Conservation (phyloP, 768 basidiomycete genomes). For the Xerocomus potaroensis region DNA sequence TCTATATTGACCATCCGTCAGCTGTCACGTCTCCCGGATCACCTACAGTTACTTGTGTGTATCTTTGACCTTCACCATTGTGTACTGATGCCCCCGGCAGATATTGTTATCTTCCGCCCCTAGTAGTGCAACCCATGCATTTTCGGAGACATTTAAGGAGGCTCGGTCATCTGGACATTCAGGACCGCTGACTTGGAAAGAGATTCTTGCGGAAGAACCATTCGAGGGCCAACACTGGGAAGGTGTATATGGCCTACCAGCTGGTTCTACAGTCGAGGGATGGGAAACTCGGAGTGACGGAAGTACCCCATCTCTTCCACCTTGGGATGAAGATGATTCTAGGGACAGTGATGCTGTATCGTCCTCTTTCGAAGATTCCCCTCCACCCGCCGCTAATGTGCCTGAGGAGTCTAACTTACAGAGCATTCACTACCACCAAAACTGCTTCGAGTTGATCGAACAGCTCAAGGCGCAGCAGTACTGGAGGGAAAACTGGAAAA, state of each 20-base stretch:
- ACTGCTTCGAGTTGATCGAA: slow-evolving; percentile 55
- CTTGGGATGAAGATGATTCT: slow-evolving; percentile 52
- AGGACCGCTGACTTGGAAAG: slow-evolving; percentile 61
- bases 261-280: slow-evolving; percentile 42
- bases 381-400: slow-evolving; percentile 2
- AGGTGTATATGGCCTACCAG: slow-evolving; percentile 55
- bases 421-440: slow-evolving; percentile 3
- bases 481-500: slow-evolving; percentile 66
- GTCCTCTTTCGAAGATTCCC: slow-evolving; percentile 11
- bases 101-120: slow-evolving; percentile 55
- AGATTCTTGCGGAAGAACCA: slow-evolving; percentile 78
- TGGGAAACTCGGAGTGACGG: slow-evolving; percentile 47
- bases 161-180: slow-evolving; percentile 23
- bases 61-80: too few relatives aligned
- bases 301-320: slow-evolving; percentile 66
- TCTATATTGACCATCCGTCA: slow-evolving; percentile 21
- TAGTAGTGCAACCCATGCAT: slow-evolving; percentile 41
- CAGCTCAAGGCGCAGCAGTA: slow-evolving; percentile 62
- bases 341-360: slow-evolving; percentile 15
- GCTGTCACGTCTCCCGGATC: slow-evolving; percentile 61
- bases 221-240: slow-evolving; percentile 87
- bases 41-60: slow-evolving; percentile 68
- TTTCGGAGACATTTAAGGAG: slow-evolving; percentile 53
- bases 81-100: slow-evolving; percentile 33
- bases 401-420: not conserved